Evolutionary conservation across 2,329 filamentous ascomycete species (phyloP).

Genomic region (Aspergillus terreus): DNA sequence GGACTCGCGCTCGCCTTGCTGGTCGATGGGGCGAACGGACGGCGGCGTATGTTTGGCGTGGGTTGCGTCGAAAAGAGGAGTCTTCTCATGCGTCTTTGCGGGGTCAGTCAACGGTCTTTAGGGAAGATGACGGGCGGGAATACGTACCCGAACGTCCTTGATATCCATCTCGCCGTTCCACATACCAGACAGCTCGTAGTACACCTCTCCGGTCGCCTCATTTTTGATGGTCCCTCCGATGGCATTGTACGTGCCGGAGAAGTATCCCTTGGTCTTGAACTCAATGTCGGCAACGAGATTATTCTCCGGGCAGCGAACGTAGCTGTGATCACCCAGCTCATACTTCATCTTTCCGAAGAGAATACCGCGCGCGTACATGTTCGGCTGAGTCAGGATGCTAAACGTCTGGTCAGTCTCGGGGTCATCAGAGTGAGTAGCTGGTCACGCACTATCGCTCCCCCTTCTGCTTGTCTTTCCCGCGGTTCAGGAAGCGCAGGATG

Average conservation of each 20-base stretch:
- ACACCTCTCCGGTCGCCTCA: conserved; percentile 75
- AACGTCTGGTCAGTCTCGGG: conserved; percentile 4
- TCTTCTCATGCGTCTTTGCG: conserved; percentile 75
- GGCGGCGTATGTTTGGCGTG: conserved; percentile 74
- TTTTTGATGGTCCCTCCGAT: conserved; percentile 90
- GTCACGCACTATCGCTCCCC: conserved; percentile 80
- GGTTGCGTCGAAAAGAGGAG: conserved; percentile 83
- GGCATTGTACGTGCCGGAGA: conserved; percentile 92
- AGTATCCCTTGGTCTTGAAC: conserved; percentile 98
- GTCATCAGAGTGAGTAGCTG: background rate
- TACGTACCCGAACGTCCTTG: conserved; percentile 64
- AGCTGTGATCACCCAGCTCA: conserved; percentile 93
- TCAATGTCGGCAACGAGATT: conserved; percentile 87
- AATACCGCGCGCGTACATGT: conserved; percentile 98
- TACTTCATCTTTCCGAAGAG: conserved; percentile 99
- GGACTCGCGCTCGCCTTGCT: conserved; percentile 88
- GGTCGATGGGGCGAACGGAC: conserved; percentile 68
- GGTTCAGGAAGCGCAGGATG: conserved; percentile 76
- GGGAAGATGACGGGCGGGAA: background rate
- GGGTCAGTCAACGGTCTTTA: conserved; percentile 8
- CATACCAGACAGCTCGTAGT: conserved; percentile 88
- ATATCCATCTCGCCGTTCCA: conserved; percentile 97
- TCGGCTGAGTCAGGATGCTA: conserved; percentile 90
- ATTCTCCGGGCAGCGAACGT: conserved; percentile 84
- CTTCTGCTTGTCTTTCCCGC: conserved; percentile 57